Conservation (phyloP, 495 filamentous ascomycete species). For the Polyplosphaeria fusca region DNA sequence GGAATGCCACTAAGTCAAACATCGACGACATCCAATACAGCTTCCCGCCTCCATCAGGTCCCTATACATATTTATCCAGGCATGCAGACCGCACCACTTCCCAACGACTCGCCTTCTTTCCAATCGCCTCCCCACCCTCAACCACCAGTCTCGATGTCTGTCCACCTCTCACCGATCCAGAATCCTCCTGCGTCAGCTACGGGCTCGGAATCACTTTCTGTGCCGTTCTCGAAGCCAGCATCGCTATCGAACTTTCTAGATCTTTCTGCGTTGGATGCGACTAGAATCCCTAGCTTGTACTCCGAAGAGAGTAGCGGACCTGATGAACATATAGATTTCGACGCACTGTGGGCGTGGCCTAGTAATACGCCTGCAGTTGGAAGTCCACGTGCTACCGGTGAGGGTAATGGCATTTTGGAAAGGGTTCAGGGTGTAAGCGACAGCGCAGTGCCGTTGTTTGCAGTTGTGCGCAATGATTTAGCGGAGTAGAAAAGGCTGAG, state of each 20-base stretch:
- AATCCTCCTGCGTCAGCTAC: constrained; percentile 3
- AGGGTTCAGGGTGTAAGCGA: constrained; percentile 27
- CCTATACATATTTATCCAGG: constrained; percentile 28
- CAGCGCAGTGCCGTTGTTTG: constrained; percentile 29
- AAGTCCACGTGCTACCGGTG: constrained; percentile 10
- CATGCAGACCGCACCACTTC: constrained; percentile 13
- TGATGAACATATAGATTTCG: constrained; percentile 55
- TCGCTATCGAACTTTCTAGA: constrained; percentile 50
- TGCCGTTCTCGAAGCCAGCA: constrained; percentile 16
- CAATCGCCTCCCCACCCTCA: neutral
- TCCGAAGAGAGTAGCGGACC: constrained; percentile 38
- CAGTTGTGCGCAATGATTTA: constrained; percentile 15
- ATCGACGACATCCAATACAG: neutral
- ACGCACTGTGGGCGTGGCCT: constrained; percentile 54
- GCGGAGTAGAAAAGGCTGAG: neutral
- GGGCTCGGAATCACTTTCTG: neutral
- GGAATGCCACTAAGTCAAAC: constrained; percentile 1
- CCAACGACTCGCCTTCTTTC: constrained; percentile 2
- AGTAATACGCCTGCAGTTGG: constrained; percentile 26
- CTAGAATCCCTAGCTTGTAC: constrained; percentile 8
- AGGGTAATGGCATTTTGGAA: neutral
- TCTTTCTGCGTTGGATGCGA: constrained; percentile 46
- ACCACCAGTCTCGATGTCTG: constrained; percentile 8
- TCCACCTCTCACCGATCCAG: constrained; percentile 18
- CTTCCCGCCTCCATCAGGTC: constrained; percentile 16